Base-by-base conservation (phyloP, 805 yeast genomes). In the Kodamaea kaohsiungensis region DNA sequence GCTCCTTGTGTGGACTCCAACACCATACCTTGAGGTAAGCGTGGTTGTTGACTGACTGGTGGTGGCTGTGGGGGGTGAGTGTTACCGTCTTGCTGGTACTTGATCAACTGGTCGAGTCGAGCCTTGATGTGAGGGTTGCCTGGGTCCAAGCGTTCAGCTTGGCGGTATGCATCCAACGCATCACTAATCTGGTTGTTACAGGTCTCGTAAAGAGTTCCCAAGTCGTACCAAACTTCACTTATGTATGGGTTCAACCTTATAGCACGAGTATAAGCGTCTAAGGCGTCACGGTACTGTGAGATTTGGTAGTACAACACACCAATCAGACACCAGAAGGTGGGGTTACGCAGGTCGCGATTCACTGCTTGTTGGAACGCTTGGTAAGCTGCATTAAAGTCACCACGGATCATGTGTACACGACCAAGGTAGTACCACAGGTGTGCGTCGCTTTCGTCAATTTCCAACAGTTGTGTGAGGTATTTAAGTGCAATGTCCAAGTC, bases 361-460 rank as follows among this genome's bases (percentile, higher is more conserved):
- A 95, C 99, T 10, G 98, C 98, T 69, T 92, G 98, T 75, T 95
- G 99, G 82, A 93, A 95, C 0, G 98, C 96, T 67, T 95, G 98
- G 72, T 93, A 95, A 1, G 99, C 98, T 49, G 95, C 91, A 56
- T 95, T 88, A 75, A 91, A 95, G 70, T 93, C 97, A 60, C 89
- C 91, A 65, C 93, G 84, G 40, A 96, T 87, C 98, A 95, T 93
- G 76, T 93, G 96, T 59, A 96, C 96, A 61, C 98, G 84, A 49
- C 99, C 99, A 48, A 95, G 73, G 69, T 95, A 89, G 73, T 95
- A 95, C 99, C 99, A 95, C 30, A 96, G 86, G 65, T 95, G 96
- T 4, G 99, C 97, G 70, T 95, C 98, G 39, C 87, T 79, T 50
- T 87, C 82, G 68, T 93, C 98, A 30, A 92, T 85, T 65, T 93